Base-by-base conservation (phyloP, 75 land plant species). In the Cunninghamia lanceolata region DNA sequence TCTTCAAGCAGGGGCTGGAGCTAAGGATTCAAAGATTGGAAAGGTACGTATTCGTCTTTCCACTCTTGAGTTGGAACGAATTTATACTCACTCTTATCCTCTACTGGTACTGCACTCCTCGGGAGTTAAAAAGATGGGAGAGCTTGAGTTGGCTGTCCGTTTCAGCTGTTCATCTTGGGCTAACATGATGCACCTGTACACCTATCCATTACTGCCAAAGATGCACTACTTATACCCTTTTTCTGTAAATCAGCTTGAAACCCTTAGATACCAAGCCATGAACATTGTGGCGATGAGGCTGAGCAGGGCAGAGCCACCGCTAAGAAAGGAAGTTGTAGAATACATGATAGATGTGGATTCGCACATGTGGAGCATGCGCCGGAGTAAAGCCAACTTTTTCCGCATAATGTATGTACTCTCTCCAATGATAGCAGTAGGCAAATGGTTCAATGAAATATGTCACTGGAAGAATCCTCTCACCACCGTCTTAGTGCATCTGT, bases 191-290 rank as follows among this genome's bases (percentile, higher is more conserved):
- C 78, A 86, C 11, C 83, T 88, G 17, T 95, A 94, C 86, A 75
- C 88, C 30, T 45, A 30, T 76, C 95, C 96, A 8, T 68, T 91
- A 87, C 92, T 95, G 9, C 96, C 96, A 7, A 94, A 91, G 85
- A 94, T 94, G 95, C 96, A 95, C 73, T 95, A 95, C 84, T 86
- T 93, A 21, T 89, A 89, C n/a, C 95, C 96, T 1, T 89, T 94
- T 19, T 43, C 93, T 15, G 88, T 95, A 14, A n/a, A 45, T 10
- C 91, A 93, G 76, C 86, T 93, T 15, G 94, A 94, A 70, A 36
- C 15, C 70, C 88, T 95, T 0, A 88, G 96, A 21, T 83, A 88
- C 84, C 89, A 88, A 30, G 96, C 96, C 15, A 89, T 90, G 68
- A 88, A 90, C 84, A 91, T 94, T n/a, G 94, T 94, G 36, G 87